Conservation (phyloP, 2,329 filamentous ascomycete species). For the Tolypocladium nubicola region DNA sequence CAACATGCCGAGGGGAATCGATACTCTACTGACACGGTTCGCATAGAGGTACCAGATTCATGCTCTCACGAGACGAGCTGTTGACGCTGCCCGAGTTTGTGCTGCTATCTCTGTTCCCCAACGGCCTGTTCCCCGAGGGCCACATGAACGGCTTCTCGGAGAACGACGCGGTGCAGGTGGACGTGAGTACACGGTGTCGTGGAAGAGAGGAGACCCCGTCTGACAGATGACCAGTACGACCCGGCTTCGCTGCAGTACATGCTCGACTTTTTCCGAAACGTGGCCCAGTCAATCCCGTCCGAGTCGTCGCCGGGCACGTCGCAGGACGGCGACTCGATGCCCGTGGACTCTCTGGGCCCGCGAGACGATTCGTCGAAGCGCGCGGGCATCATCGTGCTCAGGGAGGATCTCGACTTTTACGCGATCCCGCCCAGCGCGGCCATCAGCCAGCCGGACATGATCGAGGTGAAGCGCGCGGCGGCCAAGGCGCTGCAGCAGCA, state of each 20-base stretch:
- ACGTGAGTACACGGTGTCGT: constrained; percentile 54
- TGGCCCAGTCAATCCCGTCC: constrained; percentile 88
- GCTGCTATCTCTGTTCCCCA: constrained; percentile 91
- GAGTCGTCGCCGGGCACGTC: constrained; percentile 57
- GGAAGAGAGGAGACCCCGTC: not conserved
- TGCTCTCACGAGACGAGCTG: constrained; percentile 87
- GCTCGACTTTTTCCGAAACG: constrained; percentile 94
- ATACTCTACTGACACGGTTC: constrained; percentile 12
- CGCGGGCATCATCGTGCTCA: constrained; percentile 91
- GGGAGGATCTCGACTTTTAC: constrained; percentile 97
- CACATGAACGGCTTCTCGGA: constrained; percentile 91
- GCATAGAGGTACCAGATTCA: constrained; percentile 78
- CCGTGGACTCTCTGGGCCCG: constrained; percentile 61
- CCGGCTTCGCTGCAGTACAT: constrained; percentile 95
- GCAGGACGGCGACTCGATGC: constrained; percentile 49
- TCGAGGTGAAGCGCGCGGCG: constrained; percentile 88
- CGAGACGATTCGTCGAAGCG: constrained; percentile 76
- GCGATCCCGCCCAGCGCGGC: constrained; percentile 79
- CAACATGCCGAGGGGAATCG: too few relatives aligned
- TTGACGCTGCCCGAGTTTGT: constrained; percentile 96
- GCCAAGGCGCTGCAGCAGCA: constrained; percentile 79
- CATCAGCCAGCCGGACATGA: constrained; percentile 83
- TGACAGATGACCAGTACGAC: constrained; percentile 61
- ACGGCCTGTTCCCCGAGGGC: constrained; percentile 93
- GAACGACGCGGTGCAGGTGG: constrained; percentile 89